Evolutionary conservation across 495 filamentous ascomycete genomes (phyloP), one percentile per base, ranked within the genome.

Genomic region (Pseudotulostoma volvatum): DNA sequence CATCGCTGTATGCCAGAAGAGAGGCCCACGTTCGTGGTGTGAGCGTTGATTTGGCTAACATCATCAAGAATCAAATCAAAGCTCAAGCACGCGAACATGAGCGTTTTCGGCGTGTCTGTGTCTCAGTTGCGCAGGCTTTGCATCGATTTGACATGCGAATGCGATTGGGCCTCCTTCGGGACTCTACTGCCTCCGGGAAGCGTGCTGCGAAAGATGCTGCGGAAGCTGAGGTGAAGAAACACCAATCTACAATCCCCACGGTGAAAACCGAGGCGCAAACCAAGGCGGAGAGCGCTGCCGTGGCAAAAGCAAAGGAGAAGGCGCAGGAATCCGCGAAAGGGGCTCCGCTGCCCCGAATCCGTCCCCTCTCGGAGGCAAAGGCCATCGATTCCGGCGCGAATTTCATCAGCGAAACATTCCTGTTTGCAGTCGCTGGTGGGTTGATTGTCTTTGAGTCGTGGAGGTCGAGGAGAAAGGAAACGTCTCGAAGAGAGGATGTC

Each of bases 301-400:
- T 60, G 36, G 55, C 53, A 7, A 63, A 65, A 38, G 61, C 59
- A 8, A 70, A 69, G 41, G 67, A 73, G 34, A 67, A 60, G 28
- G 63, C 61, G 4, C 47, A 54, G 23, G 66, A 73, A 34, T 68
- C 60, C 23, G 52, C 54, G 4, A 71, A 64, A 30, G 55, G 54
- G 23, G 44, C 40, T 3, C 60, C 48, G 3, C 52, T 52, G 45
- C 67, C 71, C 9, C 66, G 70, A 19, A 81, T 82, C 18, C 66
- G 88, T 38, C 79, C 92, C 1, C 65, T 99, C 1, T 79, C 83
- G 21, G 92, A 99, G 49, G 71, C 73, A 9, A 95, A 96, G 52
- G 90, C 90, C 3, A 93, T 99, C 18, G 90, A 99, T 52, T 71
- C 86, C 4, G 93, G 93, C 18, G 92, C 90, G 7, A 93, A 92